These are phyloP conservation scores for Sporothrix pseudoabietina DNA, from an alignment of 2,329 filamentous ascomycete species.

Conservation along the genomic window DNA sequence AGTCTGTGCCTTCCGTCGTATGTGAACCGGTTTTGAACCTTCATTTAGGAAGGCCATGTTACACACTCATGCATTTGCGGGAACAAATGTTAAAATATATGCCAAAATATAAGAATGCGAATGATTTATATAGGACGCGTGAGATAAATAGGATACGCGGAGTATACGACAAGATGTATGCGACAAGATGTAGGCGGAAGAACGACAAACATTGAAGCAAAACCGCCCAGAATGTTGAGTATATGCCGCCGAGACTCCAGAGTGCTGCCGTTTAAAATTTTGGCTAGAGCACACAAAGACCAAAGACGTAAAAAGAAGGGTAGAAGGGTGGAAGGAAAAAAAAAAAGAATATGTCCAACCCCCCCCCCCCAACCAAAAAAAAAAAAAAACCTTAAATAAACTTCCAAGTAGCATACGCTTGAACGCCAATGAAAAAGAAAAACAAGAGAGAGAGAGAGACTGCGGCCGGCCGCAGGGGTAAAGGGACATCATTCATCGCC, in stretches of 20 bases:
- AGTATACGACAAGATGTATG: too few relatives aligned
- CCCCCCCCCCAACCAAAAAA: neutral
- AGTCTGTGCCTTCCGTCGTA: too few relatives aligned
- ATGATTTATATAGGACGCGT: neutral
- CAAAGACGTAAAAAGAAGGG: neutral
- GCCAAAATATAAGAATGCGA: neutral
- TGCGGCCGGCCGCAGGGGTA: neutral
- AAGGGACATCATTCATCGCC: slow-evolving; percentile 16
- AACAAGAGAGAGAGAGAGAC: neutral
- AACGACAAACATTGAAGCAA: neutral
- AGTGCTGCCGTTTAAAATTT: too few relatives aligned
- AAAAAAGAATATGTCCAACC: too few relatives aligned
- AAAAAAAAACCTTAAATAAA: neutral
- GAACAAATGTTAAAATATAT: neutral
- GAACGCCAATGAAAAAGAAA: neutral
- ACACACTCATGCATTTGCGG: too few relatives aligned
- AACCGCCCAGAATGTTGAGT: neutral
- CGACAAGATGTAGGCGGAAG: neutral
- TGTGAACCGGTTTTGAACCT: neutral
- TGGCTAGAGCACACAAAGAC: neutral
- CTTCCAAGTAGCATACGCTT: neutral
- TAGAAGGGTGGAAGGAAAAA: neutral
- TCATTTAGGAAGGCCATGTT: neutral
- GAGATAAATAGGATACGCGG: neutral
- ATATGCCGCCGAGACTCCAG: neutral